Evolutionary conservation across 805 yeast genomes (phyloP).

Genomic region (Saccharomycopsis synnaedendra): DNA sequence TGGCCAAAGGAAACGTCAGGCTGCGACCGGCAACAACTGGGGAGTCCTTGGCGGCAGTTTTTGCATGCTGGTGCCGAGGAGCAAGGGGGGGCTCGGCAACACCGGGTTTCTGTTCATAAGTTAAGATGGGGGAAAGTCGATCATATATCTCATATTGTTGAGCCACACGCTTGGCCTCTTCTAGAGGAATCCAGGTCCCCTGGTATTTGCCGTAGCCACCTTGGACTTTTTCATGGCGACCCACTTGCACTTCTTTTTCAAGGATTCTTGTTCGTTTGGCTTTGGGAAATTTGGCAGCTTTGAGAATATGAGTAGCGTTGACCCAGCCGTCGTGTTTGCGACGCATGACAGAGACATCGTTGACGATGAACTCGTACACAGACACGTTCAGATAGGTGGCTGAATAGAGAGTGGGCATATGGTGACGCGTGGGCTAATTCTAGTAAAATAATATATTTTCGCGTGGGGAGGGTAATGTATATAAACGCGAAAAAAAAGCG

Average conservation of each 20-base stretch:
- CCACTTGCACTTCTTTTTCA: constrained; percentile 87
- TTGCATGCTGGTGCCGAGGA: constrained; percentile 29
- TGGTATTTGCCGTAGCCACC: constrained; percentile 97
- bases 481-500: too few species aligned
- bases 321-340: constrained; percentile 72
- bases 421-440: too few species aligned
- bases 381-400: constrained; percentile 76
- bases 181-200: constrained; percentile 92
- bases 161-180: constrained; percentile 60
- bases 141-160: constrained; percentile 39
- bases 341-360: constrained; percentile 69
- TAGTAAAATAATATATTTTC: too few species aligned
- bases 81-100: constrained; percentile 44
- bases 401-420: constrained; percentile 35
- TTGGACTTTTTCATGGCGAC: constrained; percentile 85
- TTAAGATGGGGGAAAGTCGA: constrained; percentile 48
- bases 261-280: constrained; percentile 87
- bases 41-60: constrained; percentile 1
- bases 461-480: too few species aligned
- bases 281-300: constrained; percentile 89
- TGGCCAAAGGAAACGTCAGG: not conserved
- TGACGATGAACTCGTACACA: constrained; percentile 64
- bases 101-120: constrained; percentile 48
- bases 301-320: constrained; percentile 90
- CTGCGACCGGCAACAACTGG: constrained; percentile 9